Conservation (phyloP, 352 stramenopile species). For the Globisporangium spiculum region DNA sequence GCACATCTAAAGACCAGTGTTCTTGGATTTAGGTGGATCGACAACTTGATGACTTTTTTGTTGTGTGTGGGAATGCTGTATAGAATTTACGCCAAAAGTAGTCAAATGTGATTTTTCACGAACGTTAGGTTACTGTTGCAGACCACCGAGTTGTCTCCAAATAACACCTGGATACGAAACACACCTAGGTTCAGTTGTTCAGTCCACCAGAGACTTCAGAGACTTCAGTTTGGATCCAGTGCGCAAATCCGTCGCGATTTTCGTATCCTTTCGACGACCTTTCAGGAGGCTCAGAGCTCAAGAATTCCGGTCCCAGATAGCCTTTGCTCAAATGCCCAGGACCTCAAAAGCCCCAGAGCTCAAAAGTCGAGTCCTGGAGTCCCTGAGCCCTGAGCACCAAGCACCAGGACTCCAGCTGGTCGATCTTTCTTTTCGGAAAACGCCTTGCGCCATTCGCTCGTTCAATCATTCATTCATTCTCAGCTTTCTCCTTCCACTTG, state of each 20-base stretch:
- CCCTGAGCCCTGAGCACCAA: not conserved
- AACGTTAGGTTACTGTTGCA: too few species aligned
- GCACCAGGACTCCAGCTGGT: not conserved
- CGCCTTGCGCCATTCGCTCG: not conserved
- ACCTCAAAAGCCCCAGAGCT: not conserved
- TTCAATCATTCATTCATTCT: too few species aligned
- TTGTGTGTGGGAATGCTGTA: too few species aligned
- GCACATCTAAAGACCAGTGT: too few species aligned
- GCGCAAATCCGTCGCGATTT: not conserved
- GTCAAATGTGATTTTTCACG: too few species aligned
- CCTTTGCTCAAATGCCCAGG: not conserved
- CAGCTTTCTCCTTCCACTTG: not conserved
- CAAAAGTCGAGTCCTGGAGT: not conserved
- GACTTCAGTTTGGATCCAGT: conserved; percentile 5
- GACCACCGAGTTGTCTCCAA: not conserved
- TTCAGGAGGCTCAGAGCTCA: not conserved
- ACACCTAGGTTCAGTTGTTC: not conserved
- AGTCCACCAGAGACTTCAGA: not conserved
- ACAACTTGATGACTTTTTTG: too few species aligned
- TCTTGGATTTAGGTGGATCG: too few species aligned
- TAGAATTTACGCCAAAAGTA: too few species aligned
- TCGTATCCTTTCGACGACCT: conserved; percentile 1
- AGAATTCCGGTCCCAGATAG: not conserved
- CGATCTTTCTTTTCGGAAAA: not conserved
- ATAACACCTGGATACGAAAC: not conserved